phyloP scores from a whole-genome alignment of 257 asterid species.

The Ilex aquifolium region DNA sequence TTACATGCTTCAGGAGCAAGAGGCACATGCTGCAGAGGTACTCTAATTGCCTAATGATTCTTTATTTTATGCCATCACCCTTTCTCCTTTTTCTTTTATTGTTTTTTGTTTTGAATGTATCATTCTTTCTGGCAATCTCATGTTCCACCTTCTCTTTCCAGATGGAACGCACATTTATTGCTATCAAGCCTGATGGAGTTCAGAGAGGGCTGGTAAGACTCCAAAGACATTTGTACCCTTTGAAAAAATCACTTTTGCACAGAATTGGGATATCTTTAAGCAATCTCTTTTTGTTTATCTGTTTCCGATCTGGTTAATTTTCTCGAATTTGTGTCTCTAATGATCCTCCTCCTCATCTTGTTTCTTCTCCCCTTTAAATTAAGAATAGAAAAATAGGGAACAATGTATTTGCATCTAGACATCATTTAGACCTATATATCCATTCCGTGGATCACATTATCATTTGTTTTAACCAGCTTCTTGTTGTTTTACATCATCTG shows the following conservation, averaged over 20 bases:
- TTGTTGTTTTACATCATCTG: no score
- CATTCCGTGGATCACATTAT: neutral
- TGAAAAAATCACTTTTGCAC: neutral
- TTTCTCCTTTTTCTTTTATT: conserved; percentile 6
- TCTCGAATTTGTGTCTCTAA: no score
- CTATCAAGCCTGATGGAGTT: conserved; percentile 99
- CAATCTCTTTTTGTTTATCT: neutral
- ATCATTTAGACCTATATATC: neutral
- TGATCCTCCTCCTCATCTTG: no score
- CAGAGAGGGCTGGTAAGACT: conserved; percentile 90
- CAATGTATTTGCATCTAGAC: no score
- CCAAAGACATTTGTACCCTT: neutral
- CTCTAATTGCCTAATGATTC: neutral
- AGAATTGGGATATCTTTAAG: neutral
- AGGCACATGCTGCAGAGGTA: conserved; percentile 90
- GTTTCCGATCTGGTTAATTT: neutral
- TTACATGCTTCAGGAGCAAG: conserved; percentile 86
- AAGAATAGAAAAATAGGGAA: no score
- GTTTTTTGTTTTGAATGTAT: conserved; percentile 1
- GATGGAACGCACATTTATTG: conserved; percentile 93
- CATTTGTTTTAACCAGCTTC: neutral
- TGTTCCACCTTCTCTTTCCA: conserved; percentile 16
- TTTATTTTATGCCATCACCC: neutral
- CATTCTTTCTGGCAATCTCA: conserved; percentile 17
- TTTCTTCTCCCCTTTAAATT: no score